These are phyloP conservation scores for Crithidia expoeki DNA, from an alignment of 208 protist species.

Conservation along the genomic window DNA sequence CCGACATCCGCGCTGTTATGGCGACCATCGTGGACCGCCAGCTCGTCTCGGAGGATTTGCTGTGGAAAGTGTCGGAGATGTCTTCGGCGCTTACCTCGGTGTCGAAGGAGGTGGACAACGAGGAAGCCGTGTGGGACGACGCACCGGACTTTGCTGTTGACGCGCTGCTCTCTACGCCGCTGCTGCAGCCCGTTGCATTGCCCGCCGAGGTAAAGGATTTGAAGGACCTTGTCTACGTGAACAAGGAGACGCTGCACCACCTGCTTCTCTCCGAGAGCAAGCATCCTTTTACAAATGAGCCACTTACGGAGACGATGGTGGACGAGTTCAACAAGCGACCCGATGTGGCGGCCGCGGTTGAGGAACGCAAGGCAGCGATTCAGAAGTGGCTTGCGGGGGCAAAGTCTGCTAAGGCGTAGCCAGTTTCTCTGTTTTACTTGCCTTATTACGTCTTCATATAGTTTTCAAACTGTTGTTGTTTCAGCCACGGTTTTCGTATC, in stretches of 20 bases:
- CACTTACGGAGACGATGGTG: conserved; percentile 86
- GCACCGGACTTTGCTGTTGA: conserved; percentile 88
- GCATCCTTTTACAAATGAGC: conserved; percentile 90
- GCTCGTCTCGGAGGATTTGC: conserved; percentile 66
- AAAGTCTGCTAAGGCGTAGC: conserved; percentile 32
- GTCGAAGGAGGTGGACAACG: conserved; percentile 63
- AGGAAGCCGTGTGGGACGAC: conserved; percentile 86
- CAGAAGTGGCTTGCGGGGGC: conserved; percentile 58
- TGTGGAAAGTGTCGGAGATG: conserved; percentile 75
- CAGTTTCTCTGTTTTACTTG: background rate
- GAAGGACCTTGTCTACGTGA: conserved; percentile 79
- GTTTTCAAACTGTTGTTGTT: no score
- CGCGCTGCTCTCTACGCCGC: conserved; percentile 79
- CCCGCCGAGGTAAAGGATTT: conserved; percentile 85
- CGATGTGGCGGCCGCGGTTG: conserved; percentile 56
- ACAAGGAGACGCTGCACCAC: conserved; percentile 87
- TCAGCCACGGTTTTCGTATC: no score
- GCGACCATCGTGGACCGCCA: conserved; percentile 60
- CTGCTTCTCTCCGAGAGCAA: conserved; percentile 85
- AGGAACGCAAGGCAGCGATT: conserved; percentile 64
- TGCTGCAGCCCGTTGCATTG: conserved; percentile 78
- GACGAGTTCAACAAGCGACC: conserved; percentile 77
- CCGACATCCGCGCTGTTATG: conserved; percentile 63
- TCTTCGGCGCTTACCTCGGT: conserved; percentile 43
- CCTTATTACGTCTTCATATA: no score